A percentile compares a stretch with the other conserved stretches of the same genome.
These are phyloP conservation scores for Lasiosphaeria hispida DNA, from an alignment of 495 filamentous ascomycete species.

Conservation along the genomic window DNA sequence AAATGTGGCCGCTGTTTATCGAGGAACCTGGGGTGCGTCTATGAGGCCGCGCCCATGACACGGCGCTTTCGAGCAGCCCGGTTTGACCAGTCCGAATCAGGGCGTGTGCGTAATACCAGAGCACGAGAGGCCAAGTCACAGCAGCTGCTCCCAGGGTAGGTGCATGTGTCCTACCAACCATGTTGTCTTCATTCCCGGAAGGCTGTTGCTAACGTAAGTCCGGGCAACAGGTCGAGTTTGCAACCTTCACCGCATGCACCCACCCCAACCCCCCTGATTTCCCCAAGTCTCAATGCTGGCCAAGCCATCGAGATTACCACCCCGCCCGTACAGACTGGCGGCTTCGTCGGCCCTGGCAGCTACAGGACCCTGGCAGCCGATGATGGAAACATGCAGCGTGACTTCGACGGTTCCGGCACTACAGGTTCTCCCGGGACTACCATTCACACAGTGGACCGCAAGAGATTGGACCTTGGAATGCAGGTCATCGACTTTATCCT, in stretches of 20 bases:
- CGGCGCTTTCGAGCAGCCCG: slow-evolving; percentile 11
- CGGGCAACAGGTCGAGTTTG: too few species aligned
- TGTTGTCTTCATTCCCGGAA: too few species aligned
- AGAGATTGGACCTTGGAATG: slow-evolving; percentile 6
- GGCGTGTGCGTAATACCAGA: slow-evolving; percentile 6
- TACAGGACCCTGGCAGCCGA: slow-evolving; percentile 12
- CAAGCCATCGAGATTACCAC: slow-evolving; percentile 13
- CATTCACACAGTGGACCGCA: slow-evolving; percentile 14
- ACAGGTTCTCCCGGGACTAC: slow-evolving; percentile 5
- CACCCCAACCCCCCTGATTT: not conserved
- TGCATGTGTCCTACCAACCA: not conserved
- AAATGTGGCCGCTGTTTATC: slow-evolving; percentile 11
- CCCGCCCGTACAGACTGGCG: slow-evolving; percentile 10
- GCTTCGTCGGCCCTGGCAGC: slow-evolving; percentile 14
- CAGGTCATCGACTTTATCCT: slow-evolving; percentile 17
- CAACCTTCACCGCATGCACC: too few species aligned
- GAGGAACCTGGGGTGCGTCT: slow-evolving; percentile 8
- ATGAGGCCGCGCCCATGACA: slow-evolving; percentile 11
- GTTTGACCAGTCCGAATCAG: slow-evolving; percentile 4
- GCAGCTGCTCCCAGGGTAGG: not conserved
- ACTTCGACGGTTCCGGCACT: slow-evolving; percentile 7
- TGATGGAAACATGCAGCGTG: slow-evolving; percentile 2
- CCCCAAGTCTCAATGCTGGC: too few species aligned
- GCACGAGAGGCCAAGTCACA: slow-evolving; percentile 3
- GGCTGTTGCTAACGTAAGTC: too few species aligned